phyloP scores from a whole-genome alignment of 2,329 filamentous ascomycete genomes.

The Metarhizium humberi region DNA sequence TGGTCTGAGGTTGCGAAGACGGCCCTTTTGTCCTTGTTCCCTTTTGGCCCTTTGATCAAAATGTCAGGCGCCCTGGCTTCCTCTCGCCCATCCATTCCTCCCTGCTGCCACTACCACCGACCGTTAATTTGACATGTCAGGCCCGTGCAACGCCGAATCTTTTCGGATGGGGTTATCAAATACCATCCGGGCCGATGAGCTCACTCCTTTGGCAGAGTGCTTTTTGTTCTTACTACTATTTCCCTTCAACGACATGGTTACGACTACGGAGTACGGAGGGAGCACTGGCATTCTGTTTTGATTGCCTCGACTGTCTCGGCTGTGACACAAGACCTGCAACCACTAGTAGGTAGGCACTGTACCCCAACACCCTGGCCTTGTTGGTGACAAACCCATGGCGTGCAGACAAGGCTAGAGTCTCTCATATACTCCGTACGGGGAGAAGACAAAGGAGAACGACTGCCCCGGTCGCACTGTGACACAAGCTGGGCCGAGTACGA shows the following conservation, averaged over 20 bases:
- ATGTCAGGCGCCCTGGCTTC: not conserved
- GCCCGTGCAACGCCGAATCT: conserved; percentile 3
- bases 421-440: too few relatives aligned
- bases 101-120: not conserved
- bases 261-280: too few relatives aligned
- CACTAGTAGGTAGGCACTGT: too few relatives aligned
- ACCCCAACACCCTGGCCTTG: not conserved
- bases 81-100: not conserved
- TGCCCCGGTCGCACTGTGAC: not conserved
- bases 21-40: not conserved
- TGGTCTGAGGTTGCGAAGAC: too few relatives aligned
- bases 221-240: too few relatives aligned
- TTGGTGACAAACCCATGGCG: not conserved
- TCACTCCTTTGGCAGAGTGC: too few relatives aligned
- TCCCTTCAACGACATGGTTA: too few relatives aligned
- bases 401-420: not conserved
- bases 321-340: not conserved
- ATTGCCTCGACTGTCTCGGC: not conserved
- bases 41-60: not conserved
- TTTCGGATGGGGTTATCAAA: not conserved
- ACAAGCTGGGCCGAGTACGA: not conserved
- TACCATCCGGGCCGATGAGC: not conserved
- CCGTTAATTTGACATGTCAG: not conserved
- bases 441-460: not conserved
- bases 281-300: too few relatives aligned